phyloP scores from a whole-genome alignment of 2,329 filamentous ascomycete species.

The Aspergillus brasiliensis region DNA sequence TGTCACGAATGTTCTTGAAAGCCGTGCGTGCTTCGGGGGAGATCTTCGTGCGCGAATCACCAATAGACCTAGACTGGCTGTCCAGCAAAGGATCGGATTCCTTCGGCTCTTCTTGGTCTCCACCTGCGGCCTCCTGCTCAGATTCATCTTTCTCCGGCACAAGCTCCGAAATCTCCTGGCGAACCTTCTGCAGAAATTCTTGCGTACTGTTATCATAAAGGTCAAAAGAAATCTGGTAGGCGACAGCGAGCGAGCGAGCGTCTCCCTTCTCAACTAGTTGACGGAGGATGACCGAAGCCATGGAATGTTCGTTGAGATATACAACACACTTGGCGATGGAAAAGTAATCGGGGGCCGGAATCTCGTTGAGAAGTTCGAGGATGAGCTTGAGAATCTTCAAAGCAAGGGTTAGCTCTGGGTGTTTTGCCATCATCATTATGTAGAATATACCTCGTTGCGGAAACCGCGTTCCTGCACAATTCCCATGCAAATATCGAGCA shows the following conservation, averaged over 20 bases:
- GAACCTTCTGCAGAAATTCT: constrained; percentile 89
- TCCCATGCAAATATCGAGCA: constrained; percentile 94
- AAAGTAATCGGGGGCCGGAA: constrained; percentile 92
- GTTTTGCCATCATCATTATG: background rate
- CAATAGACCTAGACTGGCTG: constrained; percentile 47
- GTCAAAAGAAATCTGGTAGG: constrained; percentile 97
- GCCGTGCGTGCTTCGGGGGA: constrained; percentile 56
- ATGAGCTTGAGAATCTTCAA: constrained; percentile 81
- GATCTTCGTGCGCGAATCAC: constrained; percentile 44
- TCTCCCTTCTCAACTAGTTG: constrained; percentile 81
- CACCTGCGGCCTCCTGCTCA: constrained; percentile 48
- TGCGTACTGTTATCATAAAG: constrained; percentile 98
- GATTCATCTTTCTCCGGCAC: constrained; percentile 45
- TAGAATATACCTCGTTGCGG: constrained; percentile 62
- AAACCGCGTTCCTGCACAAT: constrained; percentile 91
- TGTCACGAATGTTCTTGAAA: constrained; percentile 60
- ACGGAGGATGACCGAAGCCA: constrained; percentile 83
- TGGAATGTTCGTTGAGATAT: constrained; percentile 86
- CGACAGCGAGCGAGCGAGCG: constrained; percentile 75
- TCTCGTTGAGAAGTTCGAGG: constrained; percentile 91
- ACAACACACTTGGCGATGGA: constrained; percentile 97
- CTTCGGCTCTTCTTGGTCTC: constrained; percentile 55
- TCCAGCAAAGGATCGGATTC: constrained; percentile 63
- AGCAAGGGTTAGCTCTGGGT: constrained; percentile 4
- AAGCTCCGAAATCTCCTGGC: constrained; percentile 70